Evolutionary conservation across 2,329 filamentous ascomycete genomes (phyloP).

Genomic region (Cytospora leucostoma): DNA sequence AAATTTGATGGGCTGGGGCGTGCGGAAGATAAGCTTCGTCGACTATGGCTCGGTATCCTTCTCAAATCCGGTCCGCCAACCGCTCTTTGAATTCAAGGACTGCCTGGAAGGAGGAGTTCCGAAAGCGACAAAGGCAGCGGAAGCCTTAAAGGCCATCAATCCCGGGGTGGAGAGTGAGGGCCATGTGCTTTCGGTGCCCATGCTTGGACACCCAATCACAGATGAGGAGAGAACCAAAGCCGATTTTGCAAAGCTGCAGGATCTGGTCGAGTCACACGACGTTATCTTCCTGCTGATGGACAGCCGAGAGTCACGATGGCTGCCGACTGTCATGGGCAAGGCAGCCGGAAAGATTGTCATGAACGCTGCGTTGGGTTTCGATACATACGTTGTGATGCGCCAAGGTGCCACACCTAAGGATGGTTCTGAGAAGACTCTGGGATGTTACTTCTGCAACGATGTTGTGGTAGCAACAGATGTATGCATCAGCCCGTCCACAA

Average conservation of each 20-base stretch:
- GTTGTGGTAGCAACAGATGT: conserved; percentile 93
- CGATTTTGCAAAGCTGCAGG: conserved; percentile 75
- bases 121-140: conserved; percentile 80
- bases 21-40: conserved; percentile 91
- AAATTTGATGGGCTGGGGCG: conserved; percentile 92
- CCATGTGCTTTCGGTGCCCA: conserved; percentile 83
- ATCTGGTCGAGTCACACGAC: conserved; percentile 81
- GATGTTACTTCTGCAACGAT: conserved; percentile 98
- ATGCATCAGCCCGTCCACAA: conserved; percentile 27
- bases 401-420: conserved; percentile 70
- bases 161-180: conserved; percentile 84
- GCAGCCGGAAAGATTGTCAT: conserved; percentile 90
- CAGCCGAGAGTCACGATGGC: conserved; percentile 89
- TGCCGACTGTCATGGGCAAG: conserved; percentile 96
- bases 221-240: conserved; percentile 68
- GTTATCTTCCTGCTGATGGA: conserved; percentile 97
- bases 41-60: conserved; percentile 93
- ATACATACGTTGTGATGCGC: conserved; percentile 96
- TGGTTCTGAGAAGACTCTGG: conserved; percentile 67
- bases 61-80: conserved; percentile 94
- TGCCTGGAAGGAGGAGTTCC: conserved; percentile 80
- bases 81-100: conserved; percentile 87
- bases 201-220: conserved; percentile 87
- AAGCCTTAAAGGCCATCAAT: conserved; percentile 81
- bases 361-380: conserved; percentile 94